These are phyloP conservation scores for Neurospora sp. DNA, from an alignment of 495 filamentous ascomycete genomes.

Conservation along the genomic window DNA sequence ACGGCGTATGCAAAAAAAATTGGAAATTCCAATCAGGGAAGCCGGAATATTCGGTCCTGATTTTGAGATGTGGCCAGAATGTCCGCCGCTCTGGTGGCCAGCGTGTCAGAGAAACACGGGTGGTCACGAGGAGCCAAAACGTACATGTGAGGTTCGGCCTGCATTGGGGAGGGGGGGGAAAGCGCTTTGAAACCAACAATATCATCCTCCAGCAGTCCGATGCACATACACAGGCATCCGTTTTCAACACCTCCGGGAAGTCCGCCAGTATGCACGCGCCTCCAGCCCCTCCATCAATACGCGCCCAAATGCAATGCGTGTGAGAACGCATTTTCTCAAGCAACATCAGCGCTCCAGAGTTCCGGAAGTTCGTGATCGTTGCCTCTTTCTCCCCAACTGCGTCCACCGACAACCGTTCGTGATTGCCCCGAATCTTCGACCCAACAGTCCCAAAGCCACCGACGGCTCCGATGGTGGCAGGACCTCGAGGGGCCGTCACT, in stretches of 20 bases:
- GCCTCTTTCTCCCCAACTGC: too few species aligned
- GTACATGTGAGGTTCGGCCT: neutral
- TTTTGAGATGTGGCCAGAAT: neutral
- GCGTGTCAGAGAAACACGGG: neutral
- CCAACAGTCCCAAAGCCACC: too few species aligned
- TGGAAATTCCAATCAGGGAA: neutral
- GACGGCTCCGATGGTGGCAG: too few species aligned
- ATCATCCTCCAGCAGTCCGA: neutral
- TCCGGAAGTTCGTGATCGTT: neutral
- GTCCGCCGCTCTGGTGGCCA: neutral
- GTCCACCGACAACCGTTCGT: too few species aligned
- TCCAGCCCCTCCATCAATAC: neutral
- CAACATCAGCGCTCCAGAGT: neutral
- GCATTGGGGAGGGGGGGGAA: neutral
- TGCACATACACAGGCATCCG: neutral
- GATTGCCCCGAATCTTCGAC: too few species aligned
- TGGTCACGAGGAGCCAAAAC: neutral
- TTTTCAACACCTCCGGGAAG: neutral
- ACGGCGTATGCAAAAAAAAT: neutral
- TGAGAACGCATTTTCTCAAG: neutral
- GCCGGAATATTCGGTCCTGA: neutral
- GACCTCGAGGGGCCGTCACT: too few species aligned
- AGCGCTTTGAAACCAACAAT: neutral
- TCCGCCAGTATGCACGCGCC: neutral
- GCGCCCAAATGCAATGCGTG: neutral